A percentile compares a stretch with the other conserved stretches of the same genome.
phyloP scores from a whole-genome alignment of 305 asterid genomes.

The Rubia tinctorum region DNA sequence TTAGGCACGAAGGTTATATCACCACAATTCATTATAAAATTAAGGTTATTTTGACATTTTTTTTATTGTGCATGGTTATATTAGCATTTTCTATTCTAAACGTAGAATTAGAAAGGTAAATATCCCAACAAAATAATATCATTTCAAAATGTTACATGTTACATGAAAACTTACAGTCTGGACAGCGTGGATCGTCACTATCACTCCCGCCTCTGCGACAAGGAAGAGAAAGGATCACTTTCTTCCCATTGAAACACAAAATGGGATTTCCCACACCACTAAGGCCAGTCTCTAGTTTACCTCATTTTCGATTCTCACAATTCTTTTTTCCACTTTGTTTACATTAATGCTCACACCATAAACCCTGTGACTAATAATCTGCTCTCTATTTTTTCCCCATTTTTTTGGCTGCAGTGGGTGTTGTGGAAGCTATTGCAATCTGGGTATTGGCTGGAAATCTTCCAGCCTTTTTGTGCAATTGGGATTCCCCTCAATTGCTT shows the following conservation, averaged over 20 bases:
- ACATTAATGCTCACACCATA: background rate
- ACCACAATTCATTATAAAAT: too few relatives aligned
- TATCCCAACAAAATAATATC: too few relatives aligned
- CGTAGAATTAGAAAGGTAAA: too few relatives aligned
- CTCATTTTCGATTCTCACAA: too few relatives aligned
- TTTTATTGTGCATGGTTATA: too few relatives aligned
- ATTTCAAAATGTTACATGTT: too few relatives aligned
- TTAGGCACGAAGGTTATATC: too few relatives aligned
- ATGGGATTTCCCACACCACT: slow-evolving; percentile 48
- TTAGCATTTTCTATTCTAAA: too few relatives aligned
- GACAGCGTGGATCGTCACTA: too few relatives aligned
- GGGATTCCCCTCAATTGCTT: slow-evolving; percentile 29
- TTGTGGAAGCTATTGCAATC: slow-evolving; percentile 27
- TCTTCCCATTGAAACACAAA: slow-evolving; percentile 3
- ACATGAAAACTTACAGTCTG: too few relatives aligned
- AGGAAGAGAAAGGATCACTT: slow-evolving; percentile 9
- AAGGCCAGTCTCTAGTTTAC: slow-evolving; percentile 25
- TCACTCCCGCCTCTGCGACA: slow-evolving; percentile 9
- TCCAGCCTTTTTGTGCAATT: slow-evolving; percentile 48
- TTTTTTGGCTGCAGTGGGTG: slow-evolving; percentile 14
- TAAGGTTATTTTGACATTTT: too few relatives aligned
- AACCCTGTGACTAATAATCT: slow-evolving; percentile 8
- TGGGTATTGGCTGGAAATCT: slow-evolving; percentile 42
- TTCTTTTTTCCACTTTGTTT: slow-evolving; percentile 6
- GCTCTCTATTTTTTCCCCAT: too few relatives aligned